Evolutionary conservation across 495 filamentous ascomycete species (phyloP).

Genomic region (Letharia columbiana): DNA sequence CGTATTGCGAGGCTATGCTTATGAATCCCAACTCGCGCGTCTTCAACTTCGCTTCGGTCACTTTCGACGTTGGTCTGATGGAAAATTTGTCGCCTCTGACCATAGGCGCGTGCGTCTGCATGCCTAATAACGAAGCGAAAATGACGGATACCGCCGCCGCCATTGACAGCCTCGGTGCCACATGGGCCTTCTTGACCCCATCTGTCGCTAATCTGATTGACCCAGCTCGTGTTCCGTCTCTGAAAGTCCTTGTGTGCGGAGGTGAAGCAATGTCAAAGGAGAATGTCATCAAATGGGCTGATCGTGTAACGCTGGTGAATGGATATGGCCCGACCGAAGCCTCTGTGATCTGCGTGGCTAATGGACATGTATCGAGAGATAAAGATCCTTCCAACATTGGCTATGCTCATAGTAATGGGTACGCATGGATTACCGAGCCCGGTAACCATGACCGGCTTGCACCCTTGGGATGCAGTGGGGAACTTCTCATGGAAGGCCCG

Average conservation of each 20-base stretch:
- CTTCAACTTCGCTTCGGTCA: constrained; percentile 48
- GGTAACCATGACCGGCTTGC: constrained; percentile 40
- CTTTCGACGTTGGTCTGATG: constrained; percentile 46
- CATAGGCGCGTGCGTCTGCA: constrained; percentile 52
- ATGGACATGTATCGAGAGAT: constrained; percentile 21
- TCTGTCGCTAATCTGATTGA: constrained; percentile 44
- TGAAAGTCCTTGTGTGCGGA: constrained; percentile 39
- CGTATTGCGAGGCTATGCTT: constrained; percentile 33
- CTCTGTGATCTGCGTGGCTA: constrained; percentile 30
- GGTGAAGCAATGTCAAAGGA: constrained; percentile 43
- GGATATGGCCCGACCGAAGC: constrained; percentile 54
- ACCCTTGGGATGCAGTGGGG: constrained; percentile 46
- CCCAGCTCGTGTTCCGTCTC: constrained; percentile 36
- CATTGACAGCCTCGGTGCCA: constrained; percentile 42
- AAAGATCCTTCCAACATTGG: constrained; percentile 40
- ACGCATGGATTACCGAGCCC: constrained; percentile 49
- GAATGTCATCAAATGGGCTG: constrained; percentile 47
- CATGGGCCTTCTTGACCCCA: constrained; percentile 46
- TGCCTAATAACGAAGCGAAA: constrained; percentile 51
- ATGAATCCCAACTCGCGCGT: constrained; percentile 36
- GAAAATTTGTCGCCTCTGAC: constrained; percentile 45
- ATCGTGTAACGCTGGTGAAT: constrained; percentile 42
- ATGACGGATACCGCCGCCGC: constrained; percentile 42
- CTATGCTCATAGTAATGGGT: constrained; percentile 35
- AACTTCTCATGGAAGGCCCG: constrained; percentile 44